These are phyloP conservation scores for Starmera stellimalicola DNA, from an alignment of 1,139 yeast species.

Conservation along the genomic window DNA sequence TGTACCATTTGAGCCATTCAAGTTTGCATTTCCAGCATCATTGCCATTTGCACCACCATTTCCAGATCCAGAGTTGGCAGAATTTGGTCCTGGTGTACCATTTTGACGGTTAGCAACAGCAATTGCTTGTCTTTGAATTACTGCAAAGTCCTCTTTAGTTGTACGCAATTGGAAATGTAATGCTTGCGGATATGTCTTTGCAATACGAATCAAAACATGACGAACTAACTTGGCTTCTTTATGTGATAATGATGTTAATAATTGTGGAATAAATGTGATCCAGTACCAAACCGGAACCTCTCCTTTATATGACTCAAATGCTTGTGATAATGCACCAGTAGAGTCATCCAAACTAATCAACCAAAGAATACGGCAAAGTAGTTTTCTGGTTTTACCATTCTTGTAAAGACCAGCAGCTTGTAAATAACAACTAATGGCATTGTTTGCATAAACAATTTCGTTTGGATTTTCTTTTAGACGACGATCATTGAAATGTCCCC, in stretches of 20 bases:
- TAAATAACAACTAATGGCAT: slow-evolving; percentile 90
- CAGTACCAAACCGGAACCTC: slow-evolving; percentile 99
- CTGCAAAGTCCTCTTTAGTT: slow-evolving; percentile 87
- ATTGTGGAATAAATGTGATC: slow-evolving; percentile 94
- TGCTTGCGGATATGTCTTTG: slow-evolving; percentile 96
- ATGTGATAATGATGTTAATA: slow-evolving; percentile 81
- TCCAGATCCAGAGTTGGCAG: no score
- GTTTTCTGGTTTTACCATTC: slow-evolving; percentile 81
- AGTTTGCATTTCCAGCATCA: no score
- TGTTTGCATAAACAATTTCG: slow-evolving; percentile 80
- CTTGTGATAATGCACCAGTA: slow-evolving; percentile 71
- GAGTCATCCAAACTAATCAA: slow-evolving; percentile 85
- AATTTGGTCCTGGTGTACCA: slow-evolving; percentile 8
- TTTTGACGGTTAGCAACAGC: slow-evolving; percentile 42
- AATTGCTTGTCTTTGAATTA: slow-evolving; percentile 71
- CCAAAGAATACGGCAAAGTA: slow-evolving; percentile 89
- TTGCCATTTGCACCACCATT: no score
- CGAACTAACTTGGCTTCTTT: slow-evolving; percentile 85
- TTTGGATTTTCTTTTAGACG: slow-evolving; percentile 78
- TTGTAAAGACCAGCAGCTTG: slow-evolving; percentile 97
- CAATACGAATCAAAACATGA: slow-evolving; percentile 81
- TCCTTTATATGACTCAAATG: slow-evolving; percentile 87
- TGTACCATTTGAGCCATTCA: slow-evolving; percentile 1
- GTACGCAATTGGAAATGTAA: slow-evolving; percentile 92
- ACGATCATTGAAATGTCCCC: slow-evolving; percentile 94